Base-by-base conservation (phyloP, 2,329 filamentous ascomycete species). In the Fusarium tanahbumbuense region DNA sequence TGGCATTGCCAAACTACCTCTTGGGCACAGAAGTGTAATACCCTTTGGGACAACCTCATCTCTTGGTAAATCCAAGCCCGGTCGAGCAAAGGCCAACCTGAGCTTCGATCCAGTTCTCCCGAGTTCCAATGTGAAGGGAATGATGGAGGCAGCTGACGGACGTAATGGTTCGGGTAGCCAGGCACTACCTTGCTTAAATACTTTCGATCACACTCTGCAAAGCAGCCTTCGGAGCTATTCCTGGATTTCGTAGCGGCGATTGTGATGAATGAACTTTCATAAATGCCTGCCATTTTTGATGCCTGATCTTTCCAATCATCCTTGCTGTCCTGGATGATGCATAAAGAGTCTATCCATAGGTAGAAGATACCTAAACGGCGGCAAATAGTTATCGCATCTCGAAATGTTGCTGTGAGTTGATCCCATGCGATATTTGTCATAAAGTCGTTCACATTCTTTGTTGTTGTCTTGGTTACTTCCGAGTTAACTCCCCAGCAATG, bases 141-240 rank as follows among this genome's bases (percentile, higher is more conserved):
- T 12, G 10, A n/a, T 12, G 34, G 34, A 3, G 18, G 34, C 10
- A 2, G 3, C 3, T 37, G 34, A n/a, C 34, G 34, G 18, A 37
- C 34, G 6, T n/a, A 37, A 12, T 1, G 1, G 1, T n/a, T n/a
- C 2, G 3, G 34, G 10, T n/a, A 37, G 6, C 34, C 34, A 37
- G 34, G 34, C 11, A 37, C 34, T 2, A 4, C 0, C 18, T 37
- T 37, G 0, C 5, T 0, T 2, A 37, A 4, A 37, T 37, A n/a
- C 10, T n/a, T 37, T n/a, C 4, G 3, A 37, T 37, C 34, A 5
- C 34, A 37, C 7, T n/a, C 5, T n/a, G 34, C 3, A 12, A 37
- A 37, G 10, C 18, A 37, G 0, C 34, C 34, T 12, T 7, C 34
- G 18, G 18, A n/a, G 34, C 18, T n/a, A 12, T n/a, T 12, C 10